phyloP scores from a whole-genome alignment of 2,329 filamentous ascomycete species.

The Pseudohalonectria lignicola region DNA sequence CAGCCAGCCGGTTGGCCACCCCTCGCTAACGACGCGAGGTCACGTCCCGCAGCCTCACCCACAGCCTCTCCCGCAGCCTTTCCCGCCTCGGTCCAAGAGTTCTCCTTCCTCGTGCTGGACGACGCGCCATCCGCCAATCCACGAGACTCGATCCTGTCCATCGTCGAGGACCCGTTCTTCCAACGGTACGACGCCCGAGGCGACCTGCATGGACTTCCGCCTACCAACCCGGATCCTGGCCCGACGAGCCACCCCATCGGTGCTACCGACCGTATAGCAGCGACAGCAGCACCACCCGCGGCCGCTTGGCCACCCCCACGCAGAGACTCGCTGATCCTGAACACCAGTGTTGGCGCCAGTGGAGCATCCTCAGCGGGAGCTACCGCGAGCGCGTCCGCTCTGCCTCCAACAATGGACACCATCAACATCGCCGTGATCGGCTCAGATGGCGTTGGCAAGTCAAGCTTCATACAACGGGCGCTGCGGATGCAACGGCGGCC shows the following conservation, averaged over 20 bases:
- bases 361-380: no score
- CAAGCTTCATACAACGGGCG: conserved; percentile 54
- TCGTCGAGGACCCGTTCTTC: conserved; percentile 46
- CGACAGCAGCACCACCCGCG: no score
- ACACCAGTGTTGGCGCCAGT: no score
- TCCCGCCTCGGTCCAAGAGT: no score
- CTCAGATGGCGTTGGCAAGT: conserved; percentile 56
- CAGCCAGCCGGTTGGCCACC: background rate
- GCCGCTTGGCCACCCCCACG: conserved; percentile 30
- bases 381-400: background rate
- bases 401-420: conserved; percentile 33
- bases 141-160: conserved; percentile 39
- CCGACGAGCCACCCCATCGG: no score
- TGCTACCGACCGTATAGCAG: no score
- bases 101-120: conserved; percentile 13
- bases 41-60: no score
- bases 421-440: conserved; percentile 59
- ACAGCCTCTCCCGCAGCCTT: no score
- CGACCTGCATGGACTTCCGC: conserved; percentile 16
- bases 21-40: no score
- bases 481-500: conserved; percentile 43
- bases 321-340: conserved; percentile 32
- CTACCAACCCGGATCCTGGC: conserved; percentile 8
- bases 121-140: conserved; percentile 12
- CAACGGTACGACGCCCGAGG: conserved; percentile 26